A percentile compares a stretch with the other conserved stretches of the same genome.
Evolutionary conservation across 2,329 filamentous ascomycete species (phyloP).

Genomic region (Decorospora gaudefroyi): DNA sequence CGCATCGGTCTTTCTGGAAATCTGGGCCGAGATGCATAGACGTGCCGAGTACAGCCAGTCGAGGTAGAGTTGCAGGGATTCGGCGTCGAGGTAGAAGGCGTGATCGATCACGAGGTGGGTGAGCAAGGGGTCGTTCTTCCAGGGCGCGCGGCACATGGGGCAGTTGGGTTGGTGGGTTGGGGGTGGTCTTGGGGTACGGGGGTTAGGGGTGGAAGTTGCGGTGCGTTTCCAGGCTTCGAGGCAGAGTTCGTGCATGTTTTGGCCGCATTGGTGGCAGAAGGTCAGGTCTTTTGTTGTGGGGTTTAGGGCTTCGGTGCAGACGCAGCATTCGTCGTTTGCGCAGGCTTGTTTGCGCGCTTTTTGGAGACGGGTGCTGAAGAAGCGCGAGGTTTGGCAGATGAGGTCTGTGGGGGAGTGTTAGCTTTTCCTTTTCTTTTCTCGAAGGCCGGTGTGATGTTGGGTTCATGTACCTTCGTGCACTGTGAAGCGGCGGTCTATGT

Average conservation of each 20-base stretch:
- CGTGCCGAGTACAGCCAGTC: slow-evolving; percentile 21
- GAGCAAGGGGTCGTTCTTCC: slow-evolving; percentile 4
- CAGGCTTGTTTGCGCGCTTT: slow-evolving; percentile 15
- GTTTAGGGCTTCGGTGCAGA: slow-evolving; percentile 22
- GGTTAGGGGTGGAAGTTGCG: background rate
- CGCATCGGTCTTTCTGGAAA: background rate
- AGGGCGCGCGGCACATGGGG: slow-evolving; percentile 23
- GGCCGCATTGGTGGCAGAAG: slow-evolving; percentile 25
- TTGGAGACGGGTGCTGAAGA: slow-evolving; percentile 23
- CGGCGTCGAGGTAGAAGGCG: background rate
- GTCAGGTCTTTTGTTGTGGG: slow-evolving; percentile 12
- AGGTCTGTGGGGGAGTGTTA: slow-evolving; percentile 20
- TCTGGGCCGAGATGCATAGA: background rate
- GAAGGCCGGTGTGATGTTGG: background rate
- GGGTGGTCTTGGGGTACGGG: background rate
- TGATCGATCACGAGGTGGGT: background rate
- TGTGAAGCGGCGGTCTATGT: slow-evolving; percentile 14
- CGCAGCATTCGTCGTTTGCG: slow-evolving; percentile 17
- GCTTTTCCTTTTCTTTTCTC: background rate
- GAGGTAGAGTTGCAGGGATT: slow-evolving; percentile 17
- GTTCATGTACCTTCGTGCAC: slow-evolving; percentile 19
- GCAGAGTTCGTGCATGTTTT: slow-evolving; percentile 25
- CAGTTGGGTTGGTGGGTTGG: slow-evolving; percentile 8
- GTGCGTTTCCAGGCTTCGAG: slow-evolving; percentile 10
- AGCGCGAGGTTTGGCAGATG: slow-evolving; percentile 21